Base-by-base conservation (phyloP, 257 asterid species). In the Nicotiana tabacum region DNA sequence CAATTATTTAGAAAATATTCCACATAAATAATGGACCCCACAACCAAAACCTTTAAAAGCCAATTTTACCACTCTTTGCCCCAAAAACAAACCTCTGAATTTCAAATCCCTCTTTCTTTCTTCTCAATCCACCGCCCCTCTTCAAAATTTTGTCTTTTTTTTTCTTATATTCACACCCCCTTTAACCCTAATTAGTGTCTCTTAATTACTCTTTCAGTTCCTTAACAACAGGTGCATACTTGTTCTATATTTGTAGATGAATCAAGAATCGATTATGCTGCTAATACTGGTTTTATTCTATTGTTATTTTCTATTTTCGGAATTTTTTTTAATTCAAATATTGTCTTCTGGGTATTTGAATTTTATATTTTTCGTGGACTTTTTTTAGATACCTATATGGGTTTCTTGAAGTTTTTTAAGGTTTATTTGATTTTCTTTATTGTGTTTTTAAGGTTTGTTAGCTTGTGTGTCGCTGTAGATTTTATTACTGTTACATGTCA, bases 11-110 rank as follows among this genome's bases (percentile, higher is more conserved):
- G 1, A 4, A 46, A 4, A 9, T 1, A 13, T 13, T 74, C 51
- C 33, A 24, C 43, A 2, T 65, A 66, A 66, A 15, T 33, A 32
- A 10, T 15, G 65, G 65, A 16, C 46, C 80, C 80, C 80, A 76
- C 80, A 51, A 76, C 80, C 80, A 76, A 51, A 76, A 76, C 80
- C 80, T 76, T 76, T 76, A 76, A 51, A 76, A 76, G 80, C 62
- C n/a, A 74, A 13, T 0, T 2, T 46, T 72, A 10, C 30, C 78
- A 37, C 11, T 37, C 17, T 43, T n/a, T 39, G 1, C 35, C 58
- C 37, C 61, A 4, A 72, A 72, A 72, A 24, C 6, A 46, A 39
- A 24, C 61, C n/a, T 72, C 7, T 37, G 77, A 46, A 46, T 72
- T 24, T n/a, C 37, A 72, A 30, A 15, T 30, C 57, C 16, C 58